Percentiles rank a stretch among this genome's conserved stretches.
These are phyloP conservation scores for Bocquillonia castaneifolia DNA, from an alignment of 441 rosid species.

Conservation along the genomic window DNA sequence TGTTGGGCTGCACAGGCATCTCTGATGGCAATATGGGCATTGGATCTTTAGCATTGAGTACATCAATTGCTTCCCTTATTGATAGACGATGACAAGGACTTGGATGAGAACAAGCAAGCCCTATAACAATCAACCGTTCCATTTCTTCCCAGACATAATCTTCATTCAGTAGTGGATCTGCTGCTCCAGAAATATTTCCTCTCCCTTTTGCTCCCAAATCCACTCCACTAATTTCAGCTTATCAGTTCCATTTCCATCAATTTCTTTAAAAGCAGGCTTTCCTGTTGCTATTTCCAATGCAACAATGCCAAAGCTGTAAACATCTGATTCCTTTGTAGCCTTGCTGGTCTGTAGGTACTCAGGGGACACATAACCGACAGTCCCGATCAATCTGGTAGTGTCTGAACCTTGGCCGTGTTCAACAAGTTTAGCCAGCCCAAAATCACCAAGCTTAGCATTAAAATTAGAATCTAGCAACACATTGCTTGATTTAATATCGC, in stretches of 20 bases:
- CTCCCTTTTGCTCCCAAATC: slow-evolving; percentile 54
- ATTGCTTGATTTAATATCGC: slow-evolving; percentile 66
- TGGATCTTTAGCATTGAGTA: slow-evolving; percentile 39
- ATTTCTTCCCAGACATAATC: slow-evolving; percentile 43
- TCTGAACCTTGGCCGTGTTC: slow-evolving; percentile 63
- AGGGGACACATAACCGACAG: slow-evolving; percentile 73
- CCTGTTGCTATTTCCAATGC: slow-evolving; percentile 65
- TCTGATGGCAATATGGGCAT: not conserved
- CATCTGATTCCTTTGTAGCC: slow-evolving; percentile 64
- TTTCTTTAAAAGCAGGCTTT: slow-evolving; percentile 54
- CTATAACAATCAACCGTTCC: slow-evolving; percentile 56
- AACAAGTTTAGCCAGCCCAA: slow-evolving; percentile 66
- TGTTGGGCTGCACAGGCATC: not conserved
- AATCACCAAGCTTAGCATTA: slow-evolving; percentile 62
- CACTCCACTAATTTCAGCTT: slow-evolving; percentile 65
- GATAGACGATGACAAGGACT: slow-evolving; percentile 48
- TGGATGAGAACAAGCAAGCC: slow-evolving; percentile 63
- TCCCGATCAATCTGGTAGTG: slow-evolving; percentile 61
- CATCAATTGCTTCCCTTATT: slow-evolving; percentile 51
- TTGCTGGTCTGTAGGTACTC: slow-evolving; percentile 61
- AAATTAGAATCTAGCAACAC: slow-evolving; percentile 62
- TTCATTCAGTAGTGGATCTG: slow-evolving; percentile 44
- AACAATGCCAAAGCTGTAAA: slow-evolving; percentile 69
- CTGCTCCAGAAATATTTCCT: slow-evolving; percentile 52
- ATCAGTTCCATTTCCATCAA: slow-evolving; percentile 21